Evolutionary conservation across 306 rosid genomes (phyloP).

Genomic region (Arachis stenosperma): DNA sequence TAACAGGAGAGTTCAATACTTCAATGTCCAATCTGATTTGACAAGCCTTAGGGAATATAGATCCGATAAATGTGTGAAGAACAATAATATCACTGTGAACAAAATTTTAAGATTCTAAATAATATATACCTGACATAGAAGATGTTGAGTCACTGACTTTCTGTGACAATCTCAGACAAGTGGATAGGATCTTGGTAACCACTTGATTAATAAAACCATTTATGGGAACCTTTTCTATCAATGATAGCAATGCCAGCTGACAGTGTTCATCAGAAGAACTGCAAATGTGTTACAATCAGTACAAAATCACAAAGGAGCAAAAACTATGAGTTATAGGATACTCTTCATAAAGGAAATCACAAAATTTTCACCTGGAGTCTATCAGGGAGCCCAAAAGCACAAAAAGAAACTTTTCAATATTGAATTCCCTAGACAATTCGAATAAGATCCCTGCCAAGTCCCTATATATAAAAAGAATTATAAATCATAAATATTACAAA

Average conservation of each 20-base stretch:
- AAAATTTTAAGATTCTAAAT: conserved; percentile 12
- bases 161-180: conserved; percentile 64
- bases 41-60: not conserved
- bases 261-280: conserved; percentile 70
- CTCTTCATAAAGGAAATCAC: conserved; percentile 17
- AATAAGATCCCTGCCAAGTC: conserved; percentile 61
- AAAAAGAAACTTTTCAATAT: conserved; percentile 65
- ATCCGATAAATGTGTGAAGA: not conserved
- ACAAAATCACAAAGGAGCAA: conserved; percentile 26
- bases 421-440: conserved; percentile 76
- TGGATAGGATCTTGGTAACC: conserved; percentile 61
- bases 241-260: conserved; percentile 63
- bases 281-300: conserved; percentile 47
- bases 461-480: conserved; percentile 50
- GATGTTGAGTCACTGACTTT: conserved; percentile 49
- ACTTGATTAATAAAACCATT: conserved; percentile 56
- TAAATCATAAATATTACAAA: conserved; percentile 31
- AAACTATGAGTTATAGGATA: conserved; percentile 18
- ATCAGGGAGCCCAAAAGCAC: conserved; percentile 80
- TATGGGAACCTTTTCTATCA: conserved; percentile 67
- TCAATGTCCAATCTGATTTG: not conserved
- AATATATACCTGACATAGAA: conserved; percentile 59
- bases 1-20: not conserved
- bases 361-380: conserved; percentile 64
- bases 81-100: not conserved